These are phyloP conservation scores for Chionographis japonica DNA, from an alignment of 106 monocot genomes.

Conservation along the genomic window DNA sequence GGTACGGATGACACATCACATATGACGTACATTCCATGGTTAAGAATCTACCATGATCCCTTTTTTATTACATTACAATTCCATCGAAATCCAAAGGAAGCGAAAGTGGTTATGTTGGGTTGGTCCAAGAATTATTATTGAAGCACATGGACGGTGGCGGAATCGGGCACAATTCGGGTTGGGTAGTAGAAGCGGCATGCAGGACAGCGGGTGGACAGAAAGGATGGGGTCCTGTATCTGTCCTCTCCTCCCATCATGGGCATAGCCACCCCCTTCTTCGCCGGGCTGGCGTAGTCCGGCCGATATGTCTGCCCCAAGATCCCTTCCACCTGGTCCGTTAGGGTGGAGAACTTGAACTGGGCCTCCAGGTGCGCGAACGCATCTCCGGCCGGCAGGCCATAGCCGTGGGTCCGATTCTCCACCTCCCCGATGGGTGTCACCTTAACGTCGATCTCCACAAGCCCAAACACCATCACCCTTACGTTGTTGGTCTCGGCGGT, in stretches of 20 bases:
- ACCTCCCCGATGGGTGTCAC: constrained; percentile 48
- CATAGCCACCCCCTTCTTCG: constrained; percentile 77
- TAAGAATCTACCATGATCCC: too few species aligned
- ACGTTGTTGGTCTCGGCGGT: constrained; percentile 49
- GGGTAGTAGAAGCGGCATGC: constrained; percentile 38
- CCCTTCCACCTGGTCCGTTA: constrained; percentile 57
- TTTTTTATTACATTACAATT: too few species aligned
- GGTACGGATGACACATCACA: too few species aligned
- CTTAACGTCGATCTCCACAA: constrained; percentile 59
- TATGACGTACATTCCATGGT: too few species aligned
- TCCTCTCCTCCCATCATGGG: constrained; percentile 83
- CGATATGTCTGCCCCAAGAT: constrained; percentile 71
- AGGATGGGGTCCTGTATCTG: constrained; percentile 35
- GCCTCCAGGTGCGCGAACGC: constrained; percentile 68
- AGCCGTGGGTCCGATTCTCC: constrained; percentile 55
- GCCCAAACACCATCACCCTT: constrained; percentile 33
- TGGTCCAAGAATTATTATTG: constrained; percentile 2
- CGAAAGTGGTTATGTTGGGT: too few species aligned
- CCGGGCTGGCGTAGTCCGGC: constrained; percentile 62
- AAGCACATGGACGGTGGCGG: background rate
- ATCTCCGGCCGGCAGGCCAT: constrained; percentile 49
- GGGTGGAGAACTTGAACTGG: constrained; percentile 54
- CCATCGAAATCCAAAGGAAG: too few species aligned
- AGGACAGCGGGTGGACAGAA: constrained; percentile 37
- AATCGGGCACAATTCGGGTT: background rate